Conservation (phyloP, 2,329 filamentous ascomycete genomes). For the Huntiella savannae region DNA sequence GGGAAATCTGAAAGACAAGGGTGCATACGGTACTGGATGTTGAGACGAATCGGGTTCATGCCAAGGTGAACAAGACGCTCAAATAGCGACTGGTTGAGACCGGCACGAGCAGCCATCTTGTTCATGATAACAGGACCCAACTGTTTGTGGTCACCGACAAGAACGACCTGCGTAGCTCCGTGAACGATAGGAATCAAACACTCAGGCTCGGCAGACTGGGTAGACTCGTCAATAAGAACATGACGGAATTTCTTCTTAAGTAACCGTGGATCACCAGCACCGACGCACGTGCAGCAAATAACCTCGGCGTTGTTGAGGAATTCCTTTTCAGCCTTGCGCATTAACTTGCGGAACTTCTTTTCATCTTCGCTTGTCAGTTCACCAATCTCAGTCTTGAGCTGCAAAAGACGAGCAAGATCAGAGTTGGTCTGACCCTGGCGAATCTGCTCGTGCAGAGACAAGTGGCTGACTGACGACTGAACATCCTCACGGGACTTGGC, state of each 20-base stretch:
- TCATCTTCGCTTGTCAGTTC: constrained; percentile 91
- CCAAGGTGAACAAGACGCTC: constrained; percentile 89
- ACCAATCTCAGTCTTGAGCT: constrained; percentile 78
- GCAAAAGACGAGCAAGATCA: constrained; percentile 77
- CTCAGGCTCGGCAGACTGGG: constrained; percentile 92
- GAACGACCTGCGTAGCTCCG: constrained; percentile 96
- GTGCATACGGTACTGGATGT: constrained; percentile 98
- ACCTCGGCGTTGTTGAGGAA: constrained; percentile 92
- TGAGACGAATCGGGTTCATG: constrained; percentile 75
- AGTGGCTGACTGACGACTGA: constrained; percentile 90
- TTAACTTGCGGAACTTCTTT: constrained; percentile 95
- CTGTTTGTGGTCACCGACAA: constrained; percentile 96
- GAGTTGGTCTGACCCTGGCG: constrained; percentile 93
- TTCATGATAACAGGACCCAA: constrained; percentile 99
- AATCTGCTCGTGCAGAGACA: constrained; percentile 91
- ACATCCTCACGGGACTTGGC: constrained; percentile 97
- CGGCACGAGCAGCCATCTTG: constrained; percentile 97
- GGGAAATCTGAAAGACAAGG: constrained; percentile 93
- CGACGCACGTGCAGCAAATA: constrained; percentile 96
- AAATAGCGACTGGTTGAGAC: constrained; percentile 94
- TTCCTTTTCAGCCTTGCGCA: constrained; percentile 81
- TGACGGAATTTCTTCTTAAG: constrained; percentile 97
- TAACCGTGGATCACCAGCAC: constrained; percentile 84
- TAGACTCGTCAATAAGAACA: constrained; percentile 94
- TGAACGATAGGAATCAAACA: constrained; percentile 97